Evolutionary conservation across 495 filamentous ascomycete genomes (phyloP).

Genomic region (Halenospora varia): DNA sequence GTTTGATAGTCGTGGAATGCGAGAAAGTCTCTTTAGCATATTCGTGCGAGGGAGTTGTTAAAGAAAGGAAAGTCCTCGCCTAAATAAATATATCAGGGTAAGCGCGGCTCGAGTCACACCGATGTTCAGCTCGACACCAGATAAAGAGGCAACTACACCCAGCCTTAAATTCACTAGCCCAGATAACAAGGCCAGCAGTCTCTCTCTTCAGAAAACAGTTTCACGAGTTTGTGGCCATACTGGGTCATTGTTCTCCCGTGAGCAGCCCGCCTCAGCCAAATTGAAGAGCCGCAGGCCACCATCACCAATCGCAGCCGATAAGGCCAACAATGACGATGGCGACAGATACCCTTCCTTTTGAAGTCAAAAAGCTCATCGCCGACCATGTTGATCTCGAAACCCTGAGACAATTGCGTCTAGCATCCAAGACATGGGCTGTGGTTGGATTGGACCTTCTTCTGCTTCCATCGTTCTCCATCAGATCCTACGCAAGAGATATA

Average conservation of each 20-base stretch:
- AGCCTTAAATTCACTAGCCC: not conserved
- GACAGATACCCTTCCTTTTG: constrained; percentile 9
- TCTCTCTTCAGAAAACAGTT: not conserved
- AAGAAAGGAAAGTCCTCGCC: not conserved
- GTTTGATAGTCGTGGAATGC: not conserved
- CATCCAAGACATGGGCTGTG: constrained; percentile 13
- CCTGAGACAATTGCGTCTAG: constrained; percentile 11
- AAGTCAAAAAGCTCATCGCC: constrained; percentile 15
- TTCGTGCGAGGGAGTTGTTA: not conserved
- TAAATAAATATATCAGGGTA: not conserved
- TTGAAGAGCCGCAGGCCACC: too few species aligned
- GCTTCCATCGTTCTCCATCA: constrained; percentile 12
- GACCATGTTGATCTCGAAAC: constrained; percentile 8
- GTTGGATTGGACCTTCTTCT: constrained; percentile 15
- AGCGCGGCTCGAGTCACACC: not conserved
- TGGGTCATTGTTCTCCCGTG: too few species aligned
- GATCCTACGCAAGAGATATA: constrained; percentile 4
- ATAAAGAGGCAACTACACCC: not conserved
- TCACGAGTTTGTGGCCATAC: not conserved
- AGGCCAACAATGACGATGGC: not conserved
- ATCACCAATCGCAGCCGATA: not conserved
- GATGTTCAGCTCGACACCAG: not conserved
- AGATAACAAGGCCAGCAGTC: too few species aligned
- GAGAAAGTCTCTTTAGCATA: not conserved
- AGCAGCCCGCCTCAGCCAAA: too few species aligned